A percentile compares a stretch with the other conserved stretches of the same genome.
These are phyloP conservation scores for Trichoderma oligosporum DNA, from an alignment of 2,329 filamentous ascomycete genomes.

Conservation along the genomic window DNA sequence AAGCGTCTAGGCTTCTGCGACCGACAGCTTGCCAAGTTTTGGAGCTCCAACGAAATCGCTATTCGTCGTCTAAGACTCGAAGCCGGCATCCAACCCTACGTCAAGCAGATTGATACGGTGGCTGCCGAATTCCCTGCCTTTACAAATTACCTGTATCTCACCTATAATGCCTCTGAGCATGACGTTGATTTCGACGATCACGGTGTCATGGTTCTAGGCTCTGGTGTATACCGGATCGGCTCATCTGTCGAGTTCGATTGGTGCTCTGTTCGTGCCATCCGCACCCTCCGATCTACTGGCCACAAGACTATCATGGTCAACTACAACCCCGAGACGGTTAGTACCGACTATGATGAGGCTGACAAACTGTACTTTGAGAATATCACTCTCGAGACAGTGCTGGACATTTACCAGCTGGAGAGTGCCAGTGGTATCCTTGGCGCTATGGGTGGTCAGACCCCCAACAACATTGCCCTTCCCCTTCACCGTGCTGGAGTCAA, in stretches of 20 bases:
- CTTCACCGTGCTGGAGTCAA: constrained; percentile 86
- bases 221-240: constrained; percentile 93
- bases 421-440: constrained; percentile 79
- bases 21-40: constrained; percentile 88
- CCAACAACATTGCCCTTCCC: constrained; percentile 94
- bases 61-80: constrained; percentile 82
- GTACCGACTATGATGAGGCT: constrained; percentile 90
- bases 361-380: constrained; percentile 96
- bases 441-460: constrained; percentile 95
- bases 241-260: constrained; percentile 99
- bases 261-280: constrained; percentile 93
- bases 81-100: constrained; percentile 77
- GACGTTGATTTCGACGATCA: constrained; percentile 84
- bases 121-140: constrained; percentile 92
- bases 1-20: constrained; percentile 96
- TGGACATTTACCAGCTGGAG: constrained; percentile 93
- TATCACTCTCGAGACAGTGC: constrained; percentile 81
- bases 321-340: constrained; percentile 86
- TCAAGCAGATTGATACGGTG: constrained; percentile 98
- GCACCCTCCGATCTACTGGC: constrained; percentile 77
- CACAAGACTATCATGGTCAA: constrained; percentile 98
- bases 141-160: constrained; percentile 95
- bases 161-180: constrained; percentile 85
- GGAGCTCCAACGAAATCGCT: constrained; percentile 89
- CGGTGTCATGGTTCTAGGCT: constrained; percentile 93